Evolutionary conservation across 257 asterid genomes (phyloP), one percentile per base, ranked within the genome.

Genomic region (Forsythia viridissima): DNA sequence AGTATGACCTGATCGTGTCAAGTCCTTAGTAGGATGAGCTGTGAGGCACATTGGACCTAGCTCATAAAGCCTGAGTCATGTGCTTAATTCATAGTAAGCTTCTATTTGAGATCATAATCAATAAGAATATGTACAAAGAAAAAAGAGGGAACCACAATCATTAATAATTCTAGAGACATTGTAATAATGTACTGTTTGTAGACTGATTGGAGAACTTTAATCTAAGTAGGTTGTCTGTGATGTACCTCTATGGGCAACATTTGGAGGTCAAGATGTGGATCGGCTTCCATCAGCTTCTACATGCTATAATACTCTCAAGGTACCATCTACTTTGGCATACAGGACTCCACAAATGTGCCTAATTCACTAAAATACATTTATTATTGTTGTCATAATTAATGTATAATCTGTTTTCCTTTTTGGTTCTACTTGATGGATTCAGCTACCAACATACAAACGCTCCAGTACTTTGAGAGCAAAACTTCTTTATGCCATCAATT

Each of bases 261-360:
- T 95, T 75, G 99, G 99, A 73, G 97, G 99, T 52, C 99, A 91
- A 73, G 98, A 95, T 85, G 98, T 93, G 85, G 99, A 93, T 84
- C 92, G 99, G 77, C 98, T 95, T 83, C 99, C 99, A 73, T 95
- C 99, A 72, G 98, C 99, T 82, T 95, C 99, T 63, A 95, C 99
- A 38, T 95, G 99, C 85, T 95, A 95, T 80, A 93, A 95, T 85
- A 93, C 97, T 80, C 87, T 95, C 75, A 93, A 93, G 99, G 98
- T 95, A 87, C 43, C 30, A 38, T 79, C 30, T 39, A 73, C 68
- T 66, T 72, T 77, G 72, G 73, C 65, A 46, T 46, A 24, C 52
- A 8, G 55, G 66, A 57, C 34, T 18, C 66, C 66, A 57, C 66
- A 57, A 57, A n/a, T 6, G 67, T n/a, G 30, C 36, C 12, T 21